Evolutionary conservation across 805 yeast genomes (phyloP), one percentile per base, ranked within the genome.

Genomic region (Cyberlindnera lachancei): DNA sequence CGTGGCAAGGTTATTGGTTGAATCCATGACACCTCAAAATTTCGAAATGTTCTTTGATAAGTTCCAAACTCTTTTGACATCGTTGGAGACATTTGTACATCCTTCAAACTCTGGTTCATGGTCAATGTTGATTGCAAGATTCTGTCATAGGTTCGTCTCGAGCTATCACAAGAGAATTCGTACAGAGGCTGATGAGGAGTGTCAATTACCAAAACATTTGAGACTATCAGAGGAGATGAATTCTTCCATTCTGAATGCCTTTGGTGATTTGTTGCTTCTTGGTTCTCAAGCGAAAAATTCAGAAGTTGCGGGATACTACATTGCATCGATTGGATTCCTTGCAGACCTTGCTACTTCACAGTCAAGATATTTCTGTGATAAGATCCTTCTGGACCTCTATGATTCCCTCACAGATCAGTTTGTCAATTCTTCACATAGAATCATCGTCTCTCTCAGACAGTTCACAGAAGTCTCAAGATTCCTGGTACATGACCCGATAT

Each of bases 91-190:
- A 14, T 84, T 79, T 56, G 78, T 77, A 4, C 96, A 92, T 54
- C 98, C 98, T 6, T 87, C 97, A 0, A 88, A 88, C 53, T 56
- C 66, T n/a, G 97, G 96, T 0, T 68, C 69, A n/a, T 88, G 97
- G 96, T 71, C 94, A 1, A 56, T 68, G 18, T 61, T 78, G 5
- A 70, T 90, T 19, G 68, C 94, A 1, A 73, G 73, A 36, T 68
- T 83, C 18, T 61, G 82, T n/a, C 67, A 70, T 38, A 69, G 75
- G 27, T 58, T 85, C 32, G 69, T 77, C 1, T 63, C 67, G 30
- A 70, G 70, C 41, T 76, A 74, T 37, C 85, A 78, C 47, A 68
- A 70, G 33, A 64, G 94, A 46, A 59, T 52, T 23, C 58, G 66
- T 31, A 56, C 64, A 33, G 88, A 80, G 45, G 55, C 53, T 20